Evolutionary conservation across 768 basidiomycete species (phyloP).

Genomic region (Xerocomus potaroensis): DNA sequence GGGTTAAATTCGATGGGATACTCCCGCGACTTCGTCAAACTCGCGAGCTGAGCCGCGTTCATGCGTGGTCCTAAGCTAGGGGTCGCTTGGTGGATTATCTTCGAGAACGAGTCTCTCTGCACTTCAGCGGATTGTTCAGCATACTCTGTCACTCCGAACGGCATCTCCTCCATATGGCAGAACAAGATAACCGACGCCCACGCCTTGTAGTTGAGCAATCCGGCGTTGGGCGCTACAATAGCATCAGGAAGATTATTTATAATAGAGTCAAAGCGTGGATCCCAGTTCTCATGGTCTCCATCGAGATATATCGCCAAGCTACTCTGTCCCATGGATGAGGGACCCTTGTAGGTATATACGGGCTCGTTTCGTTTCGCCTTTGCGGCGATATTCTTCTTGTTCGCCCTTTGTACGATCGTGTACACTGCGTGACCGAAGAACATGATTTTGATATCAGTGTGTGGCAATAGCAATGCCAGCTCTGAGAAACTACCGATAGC

Average conservation of each 20-base stretch:
- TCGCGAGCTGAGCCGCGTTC: conserved; percentile 17
- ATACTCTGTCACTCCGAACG: conserved; percentile 35
- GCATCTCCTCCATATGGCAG: conserved; percentile 24
- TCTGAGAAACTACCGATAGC: conserved; percentile 38
- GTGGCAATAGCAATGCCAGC: conserved; percentile 40
- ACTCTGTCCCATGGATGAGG: conserved; percentile 35
- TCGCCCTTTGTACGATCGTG: conserved; percentile 30
- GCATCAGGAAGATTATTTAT: conserved; percentile 34
- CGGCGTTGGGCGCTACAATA: conserved; percentile 40
- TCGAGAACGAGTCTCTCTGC: conserved; percentile 26
- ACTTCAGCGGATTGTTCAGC: conserved; percentile 35
- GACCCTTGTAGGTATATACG: conserved; percentile 35
- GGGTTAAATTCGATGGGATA: conserved; percentile 32
- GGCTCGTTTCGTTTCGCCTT: conserved; percentile 26
- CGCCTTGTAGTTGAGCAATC: conserved; percentile 32
- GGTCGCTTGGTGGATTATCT: conserved; percentile 26
- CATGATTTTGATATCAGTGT: conserved; percentile 42
- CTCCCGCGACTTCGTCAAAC: conserved; percentile 23
- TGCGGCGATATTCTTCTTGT: conserved; percentile 30
- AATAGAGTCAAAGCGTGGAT: conserved; percentile 20
- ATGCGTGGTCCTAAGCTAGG: conserved; percentile 24
- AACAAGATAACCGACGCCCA: conserved; percentile 37
- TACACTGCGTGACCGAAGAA: conserved; percentile 36
- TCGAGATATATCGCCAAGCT: conserved; percentile 36
- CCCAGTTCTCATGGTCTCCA: conserved; percentile 25